These are phyloP conservation scores for Ilyonectria destructans DNA, from an alignment of 2,329 filamentous ascomycete species.

Conservation along the genomic window DNA sequence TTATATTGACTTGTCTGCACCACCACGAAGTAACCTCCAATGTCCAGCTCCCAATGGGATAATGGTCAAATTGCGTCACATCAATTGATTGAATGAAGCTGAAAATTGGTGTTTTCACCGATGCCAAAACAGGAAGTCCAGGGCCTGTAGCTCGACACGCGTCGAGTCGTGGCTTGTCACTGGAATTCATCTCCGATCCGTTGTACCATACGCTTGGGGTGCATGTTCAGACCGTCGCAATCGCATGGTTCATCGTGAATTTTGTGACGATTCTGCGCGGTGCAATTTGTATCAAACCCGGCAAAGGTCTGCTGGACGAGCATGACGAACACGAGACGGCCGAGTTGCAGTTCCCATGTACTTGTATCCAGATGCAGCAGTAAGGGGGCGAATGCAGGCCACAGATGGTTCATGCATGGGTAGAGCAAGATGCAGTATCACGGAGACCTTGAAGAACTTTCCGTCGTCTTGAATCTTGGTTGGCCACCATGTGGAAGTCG, in stretches of 20 bases:
- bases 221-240: neutral
- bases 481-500: constrained; percentile 21
- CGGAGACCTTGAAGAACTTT: constrained; percentile 20
- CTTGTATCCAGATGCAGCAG: constrained; percentile 6
- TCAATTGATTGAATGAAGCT: neutral
- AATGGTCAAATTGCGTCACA: neutral
- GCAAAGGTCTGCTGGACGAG: constrained; percentile 21
- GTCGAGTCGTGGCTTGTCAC: constrained; percentile 7
- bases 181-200: constrained; percentile 20
- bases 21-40: neutral
- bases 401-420: constrained; percentile 34
- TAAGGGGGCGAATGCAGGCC: constrained; percentile 14
- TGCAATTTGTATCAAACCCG: constrained; percentile 10
- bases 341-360: neutral
- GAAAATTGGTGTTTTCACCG: neutral
- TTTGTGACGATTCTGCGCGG: constrained; percentile 21
- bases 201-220: constrained; percentile 4
- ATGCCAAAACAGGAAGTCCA: neutral
- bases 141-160: neutral
- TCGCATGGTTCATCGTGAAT: constrained; percentile 25
- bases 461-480: constrained; percentile 19
- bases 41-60: neutral
- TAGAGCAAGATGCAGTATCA: constrained; percentile 36
- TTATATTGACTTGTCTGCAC: constrained; percentile 46
- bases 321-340: constrained; percentile 32